phyloP scores from a whole-genome alignment of 495 filamentous ascomycete genomes.

The Podospora pseudocomata region DNA sequence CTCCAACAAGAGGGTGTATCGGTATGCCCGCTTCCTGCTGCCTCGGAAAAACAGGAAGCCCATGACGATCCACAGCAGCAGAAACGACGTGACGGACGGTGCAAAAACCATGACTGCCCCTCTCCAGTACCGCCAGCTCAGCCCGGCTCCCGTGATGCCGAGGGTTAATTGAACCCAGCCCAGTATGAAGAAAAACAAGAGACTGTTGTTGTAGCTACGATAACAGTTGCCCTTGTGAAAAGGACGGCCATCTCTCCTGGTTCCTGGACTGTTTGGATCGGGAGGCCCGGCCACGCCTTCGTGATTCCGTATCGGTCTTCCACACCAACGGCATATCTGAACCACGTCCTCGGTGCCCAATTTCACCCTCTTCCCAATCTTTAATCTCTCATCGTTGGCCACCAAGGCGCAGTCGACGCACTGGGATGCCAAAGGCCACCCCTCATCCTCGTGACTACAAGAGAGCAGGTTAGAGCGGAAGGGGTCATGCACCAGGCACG shows the following conservation, averaged over 20 bases:
- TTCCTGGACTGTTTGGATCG: background rate
- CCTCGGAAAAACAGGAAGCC: constrained; percentile 21
- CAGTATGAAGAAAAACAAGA: constrained; percentile 24
- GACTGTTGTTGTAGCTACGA: constrained; percentile 23
- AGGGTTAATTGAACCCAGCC: constrained; percentile 31
- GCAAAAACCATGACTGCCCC: constrained; percentile 22
- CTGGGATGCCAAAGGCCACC: constrained; percentile 25
- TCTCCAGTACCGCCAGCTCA: constrained; percentile 30
- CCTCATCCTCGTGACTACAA: constrained; percentile 16
- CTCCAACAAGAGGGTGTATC: constrained; percentile 25
- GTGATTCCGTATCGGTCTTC: constrained; percentile 21
- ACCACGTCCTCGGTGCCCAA: constrained; percentile 24
- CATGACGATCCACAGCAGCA: constrained; percentile 31
- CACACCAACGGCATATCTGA: constrained; percentile 34
- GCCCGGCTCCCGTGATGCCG: constrained; percentile 23
- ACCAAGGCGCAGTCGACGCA: constrained; percentile 29
- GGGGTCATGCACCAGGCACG: constrained; percentile 24
- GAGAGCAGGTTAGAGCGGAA: constrained; percentile 21
- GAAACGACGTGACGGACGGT: constrained; percentile 28
- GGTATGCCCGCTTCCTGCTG: constrained; percentile 19
- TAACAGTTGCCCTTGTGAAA: constrained; percentile 30
- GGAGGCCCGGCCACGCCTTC: background rate
- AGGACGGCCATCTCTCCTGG: background rate
- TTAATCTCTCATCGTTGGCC: constrained; percentile 22
- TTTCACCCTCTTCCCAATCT: constrained; percentile 20